Base-by-base conservation (phyloP, 1,284 basidiomycete genomes). In the Moesziomyces antarcticus region DNA sequence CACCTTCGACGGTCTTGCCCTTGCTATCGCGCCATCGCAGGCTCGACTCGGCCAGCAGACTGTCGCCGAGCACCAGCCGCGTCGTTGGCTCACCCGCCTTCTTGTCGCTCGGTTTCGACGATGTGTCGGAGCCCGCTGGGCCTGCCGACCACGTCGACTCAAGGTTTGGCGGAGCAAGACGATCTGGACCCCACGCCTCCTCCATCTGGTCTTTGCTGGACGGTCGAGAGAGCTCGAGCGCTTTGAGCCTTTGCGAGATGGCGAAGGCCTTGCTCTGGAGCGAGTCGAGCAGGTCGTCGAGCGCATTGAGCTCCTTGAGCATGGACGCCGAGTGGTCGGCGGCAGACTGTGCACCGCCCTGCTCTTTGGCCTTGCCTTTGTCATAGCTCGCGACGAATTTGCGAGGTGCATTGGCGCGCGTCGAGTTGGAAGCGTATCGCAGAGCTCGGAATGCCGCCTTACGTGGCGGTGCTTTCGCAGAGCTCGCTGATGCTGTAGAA, bases 191-290 rank as follows among this genome's bases (percentile, higher is more conserved):
- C 71, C 71, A 73, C 1, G 27, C 49, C 1, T 48, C 37, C 25
- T 62, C 49, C 10, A 62, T 47, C 22, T 56, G 46, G 16, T 56
- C 22, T 4, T 46, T 7, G 18, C 16, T 35, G 20, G n/a, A 33
- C 13, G 43, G 50, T 7, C 52, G 54, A 2, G 44, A 33, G 3
- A 53, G 30, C 6, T 61, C 53, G 11, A 71, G 49, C 2, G 43
- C 51, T 45, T 50, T 64, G 45, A 73, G 61, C 3, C 64, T 45
- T 30, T 73, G 65, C n/a, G 65, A 56, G 33, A 73, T 68, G 57
- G 49, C 52, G 40, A 65, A 69, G 1, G 71, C 61, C 35, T 73
- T 52, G 40, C 37, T 65, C 11, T 69, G 64, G 0, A 73, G 57
- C 24, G 50, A 37, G 25, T 65, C 58, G n/a, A 73, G 62, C 50